Evolutionary conservation across 805 yeast species (phyloP), one percentile per base, ranked within the genome.

Genomic region (Candida sakaeoensis): DNA sequence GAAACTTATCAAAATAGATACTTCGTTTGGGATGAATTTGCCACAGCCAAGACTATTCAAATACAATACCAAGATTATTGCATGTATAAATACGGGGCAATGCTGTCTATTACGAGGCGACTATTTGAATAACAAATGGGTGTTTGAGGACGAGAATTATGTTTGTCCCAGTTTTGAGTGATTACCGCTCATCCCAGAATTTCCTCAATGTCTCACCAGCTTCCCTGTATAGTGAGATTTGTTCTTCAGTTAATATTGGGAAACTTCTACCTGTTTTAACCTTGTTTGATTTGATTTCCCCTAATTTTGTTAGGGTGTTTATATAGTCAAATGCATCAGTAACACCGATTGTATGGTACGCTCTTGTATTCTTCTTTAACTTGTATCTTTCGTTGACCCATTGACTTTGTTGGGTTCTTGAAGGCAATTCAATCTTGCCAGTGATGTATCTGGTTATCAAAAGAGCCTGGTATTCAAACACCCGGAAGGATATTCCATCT

Each of bases 401-500:
- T 25, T 53, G 45, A 26, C 51, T 47, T 77, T 79, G 81, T n/a
- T 63, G 71, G 17, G 61, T 63, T 13, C 48, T 45, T 0, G 69
- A 30, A 1, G 89, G 88, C 10, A 81, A 57, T 12, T 47, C 9
- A 2, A 85, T 54, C 31, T 79, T 66, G 0, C 80, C 80, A 4
- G 76, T 56, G 61, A 83, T 77, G 2, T 79, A 77, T 42, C 88
- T 68, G 2, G 85, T 75, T 22, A 85, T 63, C 52, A 80, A 72
- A 6, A 80, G 68, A 0, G 84, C 87, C 53, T 85, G 93, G 36
- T 76, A 63, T 43, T 74, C 78, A 12, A 83, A 73, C 1, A 75
- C 61, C 38, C 85, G 69, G 45, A 81, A 79, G 5, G 88, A 85
- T 0, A 82, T 61, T 4, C 79, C 78, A 45, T 76, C 74, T 28